These are phyloP conservation scores for Tagetes patula DNA, from an alignment of 129 eudicot genomes.

Conservation along the genomic window DNA sequence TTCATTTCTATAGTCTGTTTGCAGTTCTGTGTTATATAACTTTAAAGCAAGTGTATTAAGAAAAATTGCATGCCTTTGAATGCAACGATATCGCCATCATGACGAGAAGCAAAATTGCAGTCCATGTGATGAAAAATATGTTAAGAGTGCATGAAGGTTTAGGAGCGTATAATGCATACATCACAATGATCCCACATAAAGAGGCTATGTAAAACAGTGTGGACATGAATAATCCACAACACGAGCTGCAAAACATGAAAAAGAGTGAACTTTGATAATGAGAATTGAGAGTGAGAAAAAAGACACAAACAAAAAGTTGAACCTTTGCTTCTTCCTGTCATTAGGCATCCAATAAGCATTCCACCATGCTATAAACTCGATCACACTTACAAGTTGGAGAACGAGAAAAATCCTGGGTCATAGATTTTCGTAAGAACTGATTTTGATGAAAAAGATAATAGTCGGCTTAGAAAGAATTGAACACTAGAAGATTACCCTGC, in stretches of 20 bases:
- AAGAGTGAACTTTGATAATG: not conserved
- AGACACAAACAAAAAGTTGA: not conserved
- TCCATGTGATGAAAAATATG: slow-evolving; percentile 96
- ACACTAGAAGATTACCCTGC: slow-evolving; percentile 78
- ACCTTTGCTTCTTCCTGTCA: slow-evolving; percentile 66
- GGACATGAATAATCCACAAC: slow-evolving; percentile 82
- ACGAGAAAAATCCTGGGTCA: slow-evolving; percentile 73
- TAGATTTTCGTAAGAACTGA: slow-evolving; percentile 19
- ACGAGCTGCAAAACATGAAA: slow-evolving; percentile 55
- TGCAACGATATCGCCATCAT: slow-evolving; percentile 85
- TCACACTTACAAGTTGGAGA: slow-evolving; percentile 90
- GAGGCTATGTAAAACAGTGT: slow-evolving; percentile 73
- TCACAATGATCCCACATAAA: slow-evolving; percentile 59
- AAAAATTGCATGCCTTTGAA: slow-evolving; percentile 62
- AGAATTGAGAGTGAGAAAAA: not conserved
- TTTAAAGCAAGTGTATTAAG: not conserved
- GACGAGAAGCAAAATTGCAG: slow-evolving; percentile 68
- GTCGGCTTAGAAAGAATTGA: not conserved
- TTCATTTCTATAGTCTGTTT: not conserved
- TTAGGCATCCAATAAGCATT: slow-evolving; percentile 86
- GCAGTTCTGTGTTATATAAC: not conserved
- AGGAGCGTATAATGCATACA: slow-evolving; percentile 74
- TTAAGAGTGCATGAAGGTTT: slow-evolving; percentile 76
- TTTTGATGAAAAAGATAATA: slow-evolving; percentile 8
- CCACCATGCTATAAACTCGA: slow-evolving; percentile 97